Evolutionary conservation across 116 monocot genomes (phyloP), one percentile per base, ranked within the genome.

Genomic region (Trichopus zeylanicus): DNA sequence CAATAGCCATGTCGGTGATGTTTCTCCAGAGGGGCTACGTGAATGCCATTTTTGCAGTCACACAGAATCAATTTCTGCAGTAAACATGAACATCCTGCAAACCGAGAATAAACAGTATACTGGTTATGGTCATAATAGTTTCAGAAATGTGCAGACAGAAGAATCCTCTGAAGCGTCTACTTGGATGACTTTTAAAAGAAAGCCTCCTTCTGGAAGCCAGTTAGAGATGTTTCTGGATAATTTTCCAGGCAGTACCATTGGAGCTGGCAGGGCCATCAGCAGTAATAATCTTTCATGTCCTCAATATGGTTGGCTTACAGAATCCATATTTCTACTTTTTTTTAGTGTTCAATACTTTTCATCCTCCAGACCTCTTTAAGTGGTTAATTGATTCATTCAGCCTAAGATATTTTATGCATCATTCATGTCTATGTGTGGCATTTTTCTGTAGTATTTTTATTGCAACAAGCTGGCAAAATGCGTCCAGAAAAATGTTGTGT

Each of bases 201-300:
- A 73, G 34, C 80, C 86, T 1, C 91, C 91, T 15, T 63, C 71
- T 49, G 65, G 53, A 56, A 60, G 75, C 28, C 49, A 77, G 51
- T 51, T 78, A 32, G 63, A 26, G 31, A 19, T 18, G 15, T 28
- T 18, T 56, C 37, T 70, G 49, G 70, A 80, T 12, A 53, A 42
- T 55, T 70, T 55, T 61, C 12, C 59, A 60, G 59, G 38, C 18
- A 42, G 23, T 63, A 7, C 56, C n/a, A 42, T 15, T 1, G 42
- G 42, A 42, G 42, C 42, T 42, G 42, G 42, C 4, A n/a, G 3
- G 42, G n/a, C n/a, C 13, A 16, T 9, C 18, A 15, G 42, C 13
- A n/a, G 42, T 42, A 42, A 42, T 1, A 16, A 13, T 0, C 13
- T 13, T 16, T 42, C 0, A 0, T 42, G 13, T 42, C 42, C 42